Base-by-base conservation (phyloP, 164 flowering plant genomes). In the Aristolochia fimbriata region DNA sequence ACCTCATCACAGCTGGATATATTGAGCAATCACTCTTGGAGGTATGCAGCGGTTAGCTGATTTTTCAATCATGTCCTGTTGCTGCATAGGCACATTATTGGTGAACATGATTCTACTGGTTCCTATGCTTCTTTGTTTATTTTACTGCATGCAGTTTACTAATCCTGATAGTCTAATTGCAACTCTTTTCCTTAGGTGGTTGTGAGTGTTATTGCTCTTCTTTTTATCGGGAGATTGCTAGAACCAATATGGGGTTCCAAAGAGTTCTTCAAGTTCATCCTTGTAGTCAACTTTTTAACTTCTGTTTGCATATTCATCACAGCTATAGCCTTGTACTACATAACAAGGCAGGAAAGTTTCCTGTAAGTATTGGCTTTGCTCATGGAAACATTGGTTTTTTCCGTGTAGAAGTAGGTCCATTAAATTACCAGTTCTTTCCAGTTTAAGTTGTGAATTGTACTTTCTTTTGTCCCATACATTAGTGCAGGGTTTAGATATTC, bases 161-260 rank as follows among this genome's bases (percentile, higher is more conserved):
- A 37, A 3, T 37, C 12, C 43, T 23, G 27, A 52, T 22, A 22
- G 23, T 11, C 24, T 10, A 14, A 22, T 52, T 22, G 30, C 6
- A 52, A 22, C 56, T 11, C 7, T 19, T 24, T 67, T 69, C 69
- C 74, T 49, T 72, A 94, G 99, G 79, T 81, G 62, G 68, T 79
- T 41, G 43, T 76, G 48, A 84, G 89, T 79, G 73, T 80, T 9
- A 16, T 88, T 66, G 95, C 87, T 69, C 88, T 94, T 58, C 95
- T 94, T 67, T 79, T 94, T 65, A 64, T 88, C 63, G 96, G 99
- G 67, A 91, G 80, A 78, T 70, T 91, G 79, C 95, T 94, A 66
- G 95, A 94, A 62, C 99, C 97, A 33, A 72, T 91, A 41, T 94
- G 99, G 97, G 99, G 99, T 54, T 78, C 99, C 50, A 82, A 73